A percentile compares a stretch with the other conserved stretches of the same genome.
phyloP scores from a whole-genome alignment of 768 basidiomycete species.

The Candolleomyces aberdarensis region DNA sequence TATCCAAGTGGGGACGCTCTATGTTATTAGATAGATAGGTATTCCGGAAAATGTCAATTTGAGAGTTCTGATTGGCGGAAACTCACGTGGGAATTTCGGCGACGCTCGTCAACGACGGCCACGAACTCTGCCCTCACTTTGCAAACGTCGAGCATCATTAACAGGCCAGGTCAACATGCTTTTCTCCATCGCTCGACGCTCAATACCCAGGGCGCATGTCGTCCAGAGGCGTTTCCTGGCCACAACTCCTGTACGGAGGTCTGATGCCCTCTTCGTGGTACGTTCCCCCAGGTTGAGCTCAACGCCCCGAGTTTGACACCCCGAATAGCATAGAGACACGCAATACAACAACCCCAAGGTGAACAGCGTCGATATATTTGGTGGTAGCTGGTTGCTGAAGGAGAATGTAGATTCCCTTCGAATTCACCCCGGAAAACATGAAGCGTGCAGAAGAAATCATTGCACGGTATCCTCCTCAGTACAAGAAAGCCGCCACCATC shows the following conservation, averaged over 20 bases:
- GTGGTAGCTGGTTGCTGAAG: slow-evolving; percentile 3
- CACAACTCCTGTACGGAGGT: slow-evolving; percentile 45
- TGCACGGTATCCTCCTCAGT: slow-evolving; percentile 91
- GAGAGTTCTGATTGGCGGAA: slow-evolving; percentile 6
- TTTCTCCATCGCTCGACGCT: slow-evolving; percentile 29
- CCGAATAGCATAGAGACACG: slow-evolving; percentile 85
- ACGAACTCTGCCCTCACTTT: slow-evolving; percentile 3
- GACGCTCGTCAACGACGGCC: slow-evolving; percentile 14
- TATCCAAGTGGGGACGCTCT: slow-evolving; percentile 25
- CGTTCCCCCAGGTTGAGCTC: slow-evolving; percentile 26
- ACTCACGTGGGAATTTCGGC: slow-evolving; percentile 11
- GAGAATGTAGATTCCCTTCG: slow-evolving; percentile 75
- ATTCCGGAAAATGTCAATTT: neutral
- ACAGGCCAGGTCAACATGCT: slow-evolving; percentile 22
- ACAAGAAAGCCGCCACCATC: slow-evolving; percentile 98
- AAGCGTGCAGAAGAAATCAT: slow-evolving; percentile 89
- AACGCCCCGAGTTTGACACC: slow-evolving; percentile 13
- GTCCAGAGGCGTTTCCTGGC: slow-evolving; percentile 36
- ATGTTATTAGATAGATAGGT: slow-evolving; percentile 22
- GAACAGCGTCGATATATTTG: slow-evolving; percentile 5
- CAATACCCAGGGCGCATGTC: slow-evolving; percentile 20
- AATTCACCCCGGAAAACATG: slow-evolving; percentile 77
- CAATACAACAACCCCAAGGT: slow-evolving; percentile 92
- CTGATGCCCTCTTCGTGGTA: slow-evolving; percentile 88
- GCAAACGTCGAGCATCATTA: slow-evolving; percentile 6